Base-by-base conservation (phyloP, 2,329 filamentous ascomycete species). In the Aspergillus nomiae region DNA sequence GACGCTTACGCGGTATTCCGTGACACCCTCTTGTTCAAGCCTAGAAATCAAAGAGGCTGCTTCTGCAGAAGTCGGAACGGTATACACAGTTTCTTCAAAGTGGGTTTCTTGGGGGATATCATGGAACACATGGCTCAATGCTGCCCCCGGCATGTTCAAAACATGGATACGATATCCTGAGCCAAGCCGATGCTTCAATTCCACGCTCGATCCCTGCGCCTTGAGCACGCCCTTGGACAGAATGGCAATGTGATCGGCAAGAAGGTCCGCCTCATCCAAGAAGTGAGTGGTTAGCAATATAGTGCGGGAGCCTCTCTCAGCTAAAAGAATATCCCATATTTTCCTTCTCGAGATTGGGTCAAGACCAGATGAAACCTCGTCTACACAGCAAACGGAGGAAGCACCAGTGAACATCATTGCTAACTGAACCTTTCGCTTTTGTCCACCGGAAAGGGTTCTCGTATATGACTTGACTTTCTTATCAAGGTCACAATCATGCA, bases 321-420 rank as follows among this genome's bases (percentile, higher is more conserved):
- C 90, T 14, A 97, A 82, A 26, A 97, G 82, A 63, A 97, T 97
- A 69, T 97, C 92, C 94, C 94, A 97, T 28, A 97, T 92, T 79
- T 96, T 97, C 32, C 93, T 83, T 60, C 94, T 85, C 24, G 91
- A 94, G 1, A 97, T 81, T 0, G 94, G 93, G 73, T 97, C 94
- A 24, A 97, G 84, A 16, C 94, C 94, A 63, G 90, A 93, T 45
- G 90, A 94, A 16, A 97, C 92, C 77, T 97, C 94, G 69, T 97
- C 94, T 7, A 97, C 88, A 71, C 92, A 95, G 78, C 94, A 97
- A 0, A 97, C 89, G 28, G 88, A 88, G 65, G 91, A 94, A 12
- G 92, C 93, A 65, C 94, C 94, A 4, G 92, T 96, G 69, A 97
- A 88, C 92, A 97, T 97, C 88, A 97, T 94, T 6, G 92, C 93